Conservation (phyloP, 2,329 filamentous ascomycete genomes). For the Kalaharituber pfeilii region DNA sequence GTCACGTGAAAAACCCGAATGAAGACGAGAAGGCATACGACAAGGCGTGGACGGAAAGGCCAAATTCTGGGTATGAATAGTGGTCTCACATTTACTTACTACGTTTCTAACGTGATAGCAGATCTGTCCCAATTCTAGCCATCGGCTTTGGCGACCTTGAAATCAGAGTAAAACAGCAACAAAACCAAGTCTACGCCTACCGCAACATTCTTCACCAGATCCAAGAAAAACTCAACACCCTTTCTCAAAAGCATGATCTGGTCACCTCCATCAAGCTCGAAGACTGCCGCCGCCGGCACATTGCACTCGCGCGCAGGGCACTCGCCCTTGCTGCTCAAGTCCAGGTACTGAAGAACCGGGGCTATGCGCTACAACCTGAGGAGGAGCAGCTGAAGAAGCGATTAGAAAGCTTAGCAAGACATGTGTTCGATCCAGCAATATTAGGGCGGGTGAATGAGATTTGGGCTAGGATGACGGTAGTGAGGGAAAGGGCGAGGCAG, state of each 20-base stretch:
- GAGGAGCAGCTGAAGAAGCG: conserved; percentile 64
- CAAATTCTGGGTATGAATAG: conserved; percentile 52
- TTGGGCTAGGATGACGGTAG: conserved; percentile 62
- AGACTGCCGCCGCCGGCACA: conserved; percentile 55
- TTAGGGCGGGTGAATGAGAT: conserved; percentile 65
- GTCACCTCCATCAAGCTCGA: conserved; percentile 56
- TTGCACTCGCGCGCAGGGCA: conserved; percentile 53
- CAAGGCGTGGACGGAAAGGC: conserved; percentile 63
- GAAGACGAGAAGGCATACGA: conserved; percentile 72
- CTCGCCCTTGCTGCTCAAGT: conserved; percentile 60
- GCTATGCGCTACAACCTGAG: conserved; percentile 60
- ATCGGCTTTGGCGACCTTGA: conserved; percentile 56
- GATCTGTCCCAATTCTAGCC: conserved; percentile 49
- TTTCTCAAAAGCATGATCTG: conserved; percentile 61
- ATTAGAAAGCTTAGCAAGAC: conserved; percentile 49
- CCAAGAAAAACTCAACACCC: conserved; percentile 53
- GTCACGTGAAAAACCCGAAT: conserved; percentile 28
- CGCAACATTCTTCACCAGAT: conserved; percentile 61
- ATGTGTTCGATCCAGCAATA: conserved; percentile 56
- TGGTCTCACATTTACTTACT: too few species aligned
- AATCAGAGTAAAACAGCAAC: conserved; percentile 54
- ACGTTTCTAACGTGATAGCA: too few species aligned
- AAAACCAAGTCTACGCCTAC: conserved; percentile 49
- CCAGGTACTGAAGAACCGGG: conserved; percentile 62
- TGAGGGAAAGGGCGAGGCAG: conserved; percentile 54